These are phyloP conservation scores for Pythium monospermum DNA, from an alignment of 352 stramenopile species.

Conservation along the genomic window DNA sequence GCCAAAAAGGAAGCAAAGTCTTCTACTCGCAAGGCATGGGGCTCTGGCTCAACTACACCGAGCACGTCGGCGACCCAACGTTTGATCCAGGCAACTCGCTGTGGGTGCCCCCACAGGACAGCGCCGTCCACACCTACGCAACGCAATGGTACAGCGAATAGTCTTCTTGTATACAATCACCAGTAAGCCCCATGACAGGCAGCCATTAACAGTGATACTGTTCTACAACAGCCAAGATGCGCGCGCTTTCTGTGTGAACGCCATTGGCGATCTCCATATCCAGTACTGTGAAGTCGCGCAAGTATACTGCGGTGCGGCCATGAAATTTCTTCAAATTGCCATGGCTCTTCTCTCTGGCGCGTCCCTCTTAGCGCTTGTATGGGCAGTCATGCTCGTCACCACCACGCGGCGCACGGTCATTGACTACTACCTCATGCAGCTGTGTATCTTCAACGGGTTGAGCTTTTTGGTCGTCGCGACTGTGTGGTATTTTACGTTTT, in stretches of 20 bases:
- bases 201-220: background rate
- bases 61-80: conserved; percentile 54
- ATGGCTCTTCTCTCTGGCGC: conserved; percentile 47
- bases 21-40: conserved; percentile 78
- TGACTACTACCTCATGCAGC: conserved; percentile 64
- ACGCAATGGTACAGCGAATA: conserved; percentile 59
- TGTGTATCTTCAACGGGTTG: conserved; percentile 60
- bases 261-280: conserved; percentile 58
- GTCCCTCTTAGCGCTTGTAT: conserved; percentile 41
- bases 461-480: conserved; percentile 34
- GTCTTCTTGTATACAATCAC: background rate
- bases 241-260: conserved; percentile 39
- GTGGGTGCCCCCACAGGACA: conserved; percentile 64
- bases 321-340: conserved; percentile 51
- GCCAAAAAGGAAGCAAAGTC: conserved; percentile 30
- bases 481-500: conserved; percentile 72
- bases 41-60: conserved; percentile 80
- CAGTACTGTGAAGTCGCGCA: conserved; percentile 72
- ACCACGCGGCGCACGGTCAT: conserved; percentile 54
- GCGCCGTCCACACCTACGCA: conserved; percentile 45
- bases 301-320: conserved; percentile 60
- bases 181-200: background rate
- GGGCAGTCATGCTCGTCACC: conserved; percentile 43
- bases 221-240: conserved; percentile 23
- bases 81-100: conserved; percentile 78